Conservation (phyloP, 1,284 basidiomycete species). For the Microbotryum intermedium region DNA sequence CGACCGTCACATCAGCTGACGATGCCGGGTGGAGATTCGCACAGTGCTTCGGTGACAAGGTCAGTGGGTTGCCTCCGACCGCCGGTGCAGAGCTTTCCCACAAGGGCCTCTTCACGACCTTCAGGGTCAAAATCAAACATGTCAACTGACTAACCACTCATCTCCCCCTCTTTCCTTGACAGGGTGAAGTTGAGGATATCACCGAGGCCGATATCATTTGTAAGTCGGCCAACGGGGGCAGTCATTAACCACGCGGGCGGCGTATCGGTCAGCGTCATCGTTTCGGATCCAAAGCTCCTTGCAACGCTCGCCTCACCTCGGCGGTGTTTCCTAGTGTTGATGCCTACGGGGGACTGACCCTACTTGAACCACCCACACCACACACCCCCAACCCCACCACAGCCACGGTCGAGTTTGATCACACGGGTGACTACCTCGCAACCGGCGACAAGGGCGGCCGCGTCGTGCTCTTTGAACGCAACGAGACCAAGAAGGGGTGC, state of each 20-base stretch:
- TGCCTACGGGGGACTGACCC: background rate
- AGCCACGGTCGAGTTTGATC: constrained; percentile 96
- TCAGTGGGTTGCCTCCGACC: constrained; percentile 35
- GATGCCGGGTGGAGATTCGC: constrained; percentile 93
- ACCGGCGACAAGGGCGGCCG: constrained; percentile 99
- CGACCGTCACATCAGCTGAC: constrained; percentile 47
- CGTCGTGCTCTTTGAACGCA: constrained; percentile 96
- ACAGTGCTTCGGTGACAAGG: constrained; percentile 99
- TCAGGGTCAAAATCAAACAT: no score
- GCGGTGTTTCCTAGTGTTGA: no score
- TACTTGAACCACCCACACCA: background rate
- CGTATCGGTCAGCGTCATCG: no score
- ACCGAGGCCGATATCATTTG: constrained; percentile 98
- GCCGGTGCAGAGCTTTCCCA: constrained; percentile 33
- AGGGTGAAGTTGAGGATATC: constrained; percentile 86
- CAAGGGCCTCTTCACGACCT: no score
- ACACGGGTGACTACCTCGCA: constrained; percentile 97
- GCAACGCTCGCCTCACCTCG: no score
- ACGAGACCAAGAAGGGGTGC: constrained; percentile 98
- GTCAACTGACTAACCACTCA: background rate
- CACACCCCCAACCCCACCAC: constrained; percentile 2
- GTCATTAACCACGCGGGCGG: no score
- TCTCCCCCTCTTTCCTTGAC: background rate
- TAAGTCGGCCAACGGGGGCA: constrained; percentile 1
- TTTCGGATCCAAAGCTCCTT: no score